Evolutionary conservation across 495 filamentous ascomycete genomes (phyloP), one percentile per base, ranked within the genome.

Genomic region (Pyronema domesticum): DNA sequence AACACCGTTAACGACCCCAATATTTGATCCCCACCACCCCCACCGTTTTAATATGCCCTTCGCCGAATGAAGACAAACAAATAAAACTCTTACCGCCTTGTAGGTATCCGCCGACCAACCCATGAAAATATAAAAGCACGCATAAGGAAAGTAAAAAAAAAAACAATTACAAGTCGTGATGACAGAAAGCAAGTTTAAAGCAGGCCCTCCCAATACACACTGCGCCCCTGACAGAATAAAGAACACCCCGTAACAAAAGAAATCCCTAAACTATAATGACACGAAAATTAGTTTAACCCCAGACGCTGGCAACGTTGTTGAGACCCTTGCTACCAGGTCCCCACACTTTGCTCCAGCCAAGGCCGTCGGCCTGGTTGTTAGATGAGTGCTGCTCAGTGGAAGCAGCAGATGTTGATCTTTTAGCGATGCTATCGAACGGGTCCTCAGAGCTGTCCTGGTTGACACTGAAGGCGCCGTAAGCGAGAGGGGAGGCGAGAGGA

Each of bases 401-500:
- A 7, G 78, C 73, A 6, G 80, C 72, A 10, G 80, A 81, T 8
- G 73, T 71, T 30, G 78, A 74, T 52, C 78, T 74, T 46, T 77
- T 78, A 5, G 59, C 49, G 45, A 63, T 50, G 17, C 62, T 64
- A 37, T 65, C 69, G 39, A 64, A 64, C 35, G 69, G 68, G 10
- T 68, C 66, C 51, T 83, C 79, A 53, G 69, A 68, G 19, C 74
- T 63, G 7, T 76, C 80, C 23, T 30, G 23, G 23, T 30, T 30
- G 23, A 30, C 23, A 30, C 23, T 5, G 23, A 30, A 30, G 64
- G 87, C 85, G 13, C 85, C 81, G 60, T 87, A 88, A 68, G 79
- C 83, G 37, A 96, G 68, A 4, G 91, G 89, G 33, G 89, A 95
- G 18, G 87, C 85, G 17, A 95, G 74, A 52, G 91, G 88, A 13